phyloP scores from a whole-genome alignment of 441 rosid species.

The Croton laevigatus region DNA sequence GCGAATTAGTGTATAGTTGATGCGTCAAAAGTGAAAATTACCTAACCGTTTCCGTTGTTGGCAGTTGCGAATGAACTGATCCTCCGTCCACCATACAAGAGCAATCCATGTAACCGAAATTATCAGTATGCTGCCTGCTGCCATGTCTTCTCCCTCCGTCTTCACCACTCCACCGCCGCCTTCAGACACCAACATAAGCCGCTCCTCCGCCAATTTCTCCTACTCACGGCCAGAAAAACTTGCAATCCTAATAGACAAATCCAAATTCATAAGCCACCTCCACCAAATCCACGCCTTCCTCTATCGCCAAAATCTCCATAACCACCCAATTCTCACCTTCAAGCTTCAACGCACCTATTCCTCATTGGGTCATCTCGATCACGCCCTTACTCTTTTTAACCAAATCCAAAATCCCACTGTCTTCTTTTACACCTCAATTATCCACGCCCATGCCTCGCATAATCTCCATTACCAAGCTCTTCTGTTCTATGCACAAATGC shows the following conservation, averaged over 20 bases:
- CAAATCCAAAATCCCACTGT: conserved; percentile 44
- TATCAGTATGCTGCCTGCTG: background rate
- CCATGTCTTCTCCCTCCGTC: conserved; percentile 36
- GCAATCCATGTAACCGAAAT: no score
- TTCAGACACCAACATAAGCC: conserved; percentile 10
- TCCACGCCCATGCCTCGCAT: conserved; percentile 41
- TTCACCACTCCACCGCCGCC: conserved; percentile 26
- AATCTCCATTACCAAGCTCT: conserved; percentile 41
- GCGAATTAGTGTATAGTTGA: no score
- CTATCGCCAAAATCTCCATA: conserved; percentile 54
- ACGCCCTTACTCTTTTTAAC: conserved; percentile 49
- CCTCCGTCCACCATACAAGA: no score
- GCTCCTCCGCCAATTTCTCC: conserved; percentile 18
- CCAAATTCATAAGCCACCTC: conserved; percentile 33
- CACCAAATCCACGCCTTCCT: conserved; percentile 63
- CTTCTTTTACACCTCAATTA: conserved; percentile 52
- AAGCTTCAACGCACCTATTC: conserved; percentile 77
- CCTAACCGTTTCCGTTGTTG: no score
- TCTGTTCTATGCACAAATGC: conserved; percentile 43
- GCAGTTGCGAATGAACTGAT: no score
- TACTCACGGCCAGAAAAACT: conserved; percentile 35
- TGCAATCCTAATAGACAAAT: conserved; percentile 39
- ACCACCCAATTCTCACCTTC: conserved; percentile 51
- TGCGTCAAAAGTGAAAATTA: no score
- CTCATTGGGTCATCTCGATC: conserved; percentile 38